Conservation (phyloP, 306 rosid species). For the Malus fusca region DNA sequence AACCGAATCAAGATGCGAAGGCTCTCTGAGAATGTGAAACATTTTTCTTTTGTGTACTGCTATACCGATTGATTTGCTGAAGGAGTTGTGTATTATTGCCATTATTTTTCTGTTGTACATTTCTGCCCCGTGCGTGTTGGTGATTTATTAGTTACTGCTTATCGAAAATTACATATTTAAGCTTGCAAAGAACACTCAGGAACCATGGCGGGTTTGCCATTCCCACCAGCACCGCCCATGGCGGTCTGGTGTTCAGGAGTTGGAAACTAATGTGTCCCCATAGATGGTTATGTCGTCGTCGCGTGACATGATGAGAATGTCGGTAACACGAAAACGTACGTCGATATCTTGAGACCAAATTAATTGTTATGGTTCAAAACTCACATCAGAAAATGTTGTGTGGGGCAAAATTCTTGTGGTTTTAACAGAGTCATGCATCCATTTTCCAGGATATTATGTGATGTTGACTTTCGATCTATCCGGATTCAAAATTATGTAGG, state of each 20-base stretch:
- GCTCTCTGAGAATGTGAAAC: constrained; percentile 1
- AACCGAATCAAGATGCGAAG: neutral
- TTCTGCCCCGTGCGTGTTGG: neutral
- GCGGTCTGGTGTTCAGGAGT: too few species aligned
- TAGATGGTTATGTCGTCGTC: neutral
- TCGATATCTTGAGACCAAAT: neutral
- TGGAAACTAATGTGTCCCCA: neutral
- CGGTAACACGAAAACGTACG: neutral
- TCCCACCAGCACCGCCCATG: too few species aligned
- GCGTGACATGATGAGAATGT: neutral
- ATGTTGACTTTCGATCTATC: neutral
- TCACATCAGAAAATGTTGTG: neutral
- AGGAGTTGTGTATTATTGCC: neutral
- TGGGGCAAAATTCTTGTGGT: neutral
- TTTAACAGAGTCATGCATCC: neutral
- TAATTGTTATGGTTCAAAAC: neutral
- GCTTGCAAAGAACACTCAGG: neutral
- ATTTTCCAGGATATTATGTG: neutral
- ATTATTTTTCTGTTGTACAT: neutral
- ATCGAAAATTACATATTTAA: neutral
- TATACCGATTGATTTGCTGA: neutral
- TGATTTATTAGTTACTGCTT: neutral
- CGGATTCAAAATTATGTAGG: neutral
- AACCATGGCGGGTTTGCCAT: neutral
- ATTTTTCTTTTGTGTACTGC: neutral